Base-by-base conservation (phyloP, 495 filamentous ascomycete genomes). In the Talaromyces stipitatus region DNA sequence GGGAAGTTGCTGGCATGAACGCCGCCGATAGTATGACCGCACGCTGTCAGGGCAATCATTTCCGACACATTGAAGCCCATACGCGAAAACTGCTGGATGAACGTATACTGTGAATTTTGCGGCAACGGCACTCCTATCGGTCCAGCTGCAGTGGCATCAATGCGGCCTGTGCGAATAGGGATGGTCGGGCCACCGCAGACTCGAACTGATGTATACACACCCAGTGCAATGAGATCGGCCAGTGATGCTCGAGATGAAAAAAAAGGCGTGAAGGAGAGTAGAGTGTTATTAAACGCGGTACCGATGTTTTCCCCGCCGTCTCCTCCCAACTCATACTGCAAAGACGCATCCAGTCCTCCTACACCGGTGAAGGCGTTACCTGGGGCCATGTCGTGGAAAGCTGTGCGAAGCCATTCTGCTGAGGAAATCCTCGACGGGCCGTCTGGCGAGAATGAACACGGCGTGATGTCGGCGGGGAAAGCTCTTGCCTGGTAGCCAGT, bases 351-450 rank as follows among this genome's bases (percentile, higher is more conserved):
- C 38, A 86, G 55, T 2, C 83, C 83, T 38, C 82, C 82, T n/a
- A 67, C 56, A 6, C 69, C 68, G 29, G 68, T 69, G 60, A 66
- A 77, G 16, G 71, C 67, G 65, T 79, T 78, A 20, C 69, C 74
- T 6, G 80, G 81, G 5, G 81, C 69, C 76, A 85, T 85, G 61
- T 86, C 83, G 62, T 86, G 83, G 58, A 86, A 85, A 33, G 77
- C 82, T 11, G 79, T 72, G 23, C 82, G 77, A 51, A 86, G 64
- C 82, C 82, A 85, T 68, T 85, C 82, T 4, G 81, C 77, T 11
- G 83, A 78, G 30, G 80, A 77, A 24, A 78, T 69, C 46, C 81
- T 75, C 33, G 82, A 81, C 6, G 79, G 74, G 0, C 77, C 79
- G 4, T 77, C 72, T 41, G 76, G 72, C 48, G 82, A 78, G 38